Evolutionary conservation across 73 alveolate species (phyloP), one percentile per base, ranked within the genome.

Genomic region (Tetrahymena elliotti): DNA sequence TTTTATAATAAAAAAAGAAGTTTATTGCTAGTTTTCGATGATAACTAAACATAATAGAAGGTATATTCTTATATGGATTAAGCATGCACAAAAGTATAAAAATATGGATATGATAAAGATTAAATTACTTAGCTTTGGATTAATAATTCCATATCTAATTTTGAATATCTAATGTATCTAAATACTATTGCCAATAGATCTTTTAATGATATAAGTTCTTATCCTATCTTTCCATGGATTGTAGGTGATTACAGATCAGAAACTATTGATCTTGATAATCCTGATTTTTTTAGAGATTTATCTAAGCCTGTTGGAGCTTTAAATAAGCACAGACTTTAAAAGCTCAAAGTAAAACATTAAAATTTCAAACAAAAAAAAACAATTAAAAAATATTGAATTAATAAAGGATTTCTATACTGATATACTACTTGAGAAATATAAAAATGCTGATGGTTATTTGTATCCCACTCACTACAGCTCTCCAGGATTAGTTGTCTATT

Each of bases 181-280:
- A 99, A 99, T 95, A 94, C 97, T 34, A 96, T 98, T 94, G 98
- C 99, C 39, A 98, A 98, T 53, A 96, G 99, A 88, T 94, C 98
- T 33, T 97, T 97, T 95, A 98, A 98, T 84, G 99, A 99, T 95
- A 93, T 99, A 37, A 96, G 98, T 53, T 98, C 99, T 92, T 99
- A 99, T 94, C 99, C 99, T 11, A 98, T 98, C 16, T 98, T 98
- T 96, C 99, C 99, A 0, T 99, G 99, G 99, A 95, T 99, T 18
- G 84, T 99, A 31, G 93, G 95, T 27, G 98, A 98, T 93, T 98
- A 96, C 47, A 31, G 52, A 93, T 41, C 94, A 82, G 94, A 96
- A 95, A 96, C 93, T 10, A 95, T 95, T 47, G 97, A 95, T 31
- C 27, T 92, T 54, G 95, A 98, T 4, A 92, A 95, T 15, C 54